Evolutionary conservation across 768 basidiomycete species (phyloP).

Genomic region (Panaeolus cyanescens): DNA sequence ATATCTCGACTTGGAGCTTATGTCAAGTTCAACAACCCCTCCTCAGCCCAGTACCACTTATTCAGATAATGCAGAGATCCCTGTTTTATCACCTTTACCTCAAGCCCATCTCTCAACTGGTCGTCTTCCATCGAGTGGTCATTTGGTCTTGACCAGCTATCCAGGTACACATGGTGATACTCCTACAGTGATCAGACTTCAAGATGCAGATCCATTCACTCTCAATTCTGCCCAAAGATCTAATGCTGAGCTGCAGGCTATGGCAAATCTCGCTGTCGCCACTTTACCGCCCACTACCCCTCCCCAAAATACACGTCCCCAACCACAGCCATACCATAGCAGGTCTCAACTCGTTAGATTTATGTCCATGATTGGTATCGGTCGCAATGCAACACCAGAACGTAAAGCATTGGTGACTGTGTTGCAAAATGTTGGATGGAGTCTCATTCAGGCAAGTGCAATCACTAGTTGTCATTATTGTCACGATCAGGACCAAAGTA

Average conservation of each 20-base stretch:
- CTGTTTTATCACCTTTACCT: neutral
- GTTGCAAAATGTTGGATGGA: slow-evolving; percentile 51
- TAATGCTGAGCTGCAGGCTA: neutral
- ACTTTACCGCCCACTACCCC: neutral
- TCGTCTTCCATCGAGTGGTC: neutral
- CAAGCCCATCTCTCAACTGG: neutral
- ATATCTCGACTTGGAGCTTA: neutral
- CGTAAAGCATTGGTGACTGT: slow-evolving; percentile 57
- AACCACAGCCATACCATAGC: slow-evolving; percentile 20
- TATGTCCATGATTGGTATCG: slow-evolving; percentile 52
- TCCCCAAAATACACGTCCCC: slow-evolving; percentile 11
- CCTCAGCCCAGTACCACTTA: neutral
- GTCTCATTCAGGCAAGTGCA: slow-evolving; percentile 47
- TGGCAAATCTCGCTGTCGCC: neutral
- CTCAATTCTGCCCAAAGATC: neutral
- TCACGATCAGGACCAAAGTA: neutral
- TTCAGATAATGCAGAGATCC: neutral
- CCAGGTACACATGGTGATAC: neutral
- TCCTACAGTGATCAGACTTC: neutral
- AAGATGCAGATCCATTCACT: neutral
- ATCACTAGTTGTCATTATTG: neutral
- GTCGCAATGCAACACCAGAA: slow-evolving; percentile 48
- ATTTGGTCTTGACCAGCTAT: neutral
- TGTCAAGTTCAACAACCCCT: neutral
- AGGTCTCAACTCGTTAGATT: slow-evolving; percentile 25